Evolutionary conservation across 78 protist genomes (phyloP).

Genomic region (Pelomyxa schiedti): DNA sequence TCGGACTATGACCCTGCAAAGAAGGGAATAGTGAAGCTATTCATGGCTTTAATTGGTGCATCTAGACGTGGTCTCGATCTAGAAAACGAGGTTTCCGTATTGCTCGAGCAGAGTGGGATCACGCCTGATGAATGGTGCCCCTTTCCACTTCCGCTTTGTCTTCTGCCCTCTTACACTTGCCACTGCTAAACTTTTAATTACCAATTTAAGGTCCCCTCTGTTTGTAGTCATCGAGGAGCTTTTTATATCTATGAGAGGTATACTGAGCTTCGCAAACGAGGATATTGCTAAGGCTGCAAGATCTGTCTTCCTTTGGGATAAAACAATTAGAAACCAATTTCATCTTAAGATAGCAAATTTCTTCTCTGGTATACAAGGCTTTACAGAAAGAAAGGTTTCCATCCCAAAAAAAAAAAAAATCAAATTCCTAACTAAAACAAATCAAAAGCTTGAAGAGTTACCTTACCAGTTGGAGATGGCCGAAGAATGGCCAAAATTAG

Average conservation of each 20-base stretch:
- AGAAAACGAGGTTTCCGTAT: background rate
- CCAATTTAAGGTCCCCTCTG: too few species aligned
- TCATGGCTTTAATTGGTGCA: constrained; percentile 34
- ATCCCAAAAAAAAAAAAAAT: too few species aligned
- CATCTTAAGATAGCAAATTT: constrained; percentile 15
- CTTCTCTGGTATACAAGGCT: background rate
- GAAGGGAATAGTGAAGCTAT: constrained; percentile 37
- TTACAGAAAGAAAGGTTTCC: constrained; percentile 23
- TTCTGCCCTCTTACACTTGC: too few species aligned
- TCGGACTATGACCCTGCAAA: constrained; percentile 38
- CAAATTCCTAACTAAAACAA: too few species aligned
- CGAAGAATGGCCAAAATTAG: constrained; percentile 24
- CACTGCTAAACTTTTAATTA: too few species aligned
- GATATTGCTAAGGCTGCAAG: constrained; percentile 32
- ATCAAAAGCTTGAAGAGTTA: constrained; percentile 37
- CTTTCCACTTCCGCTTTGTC: too few species aligned
- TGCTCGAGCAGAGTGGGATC: constrained; percentile 9
- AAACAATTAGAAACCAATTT: background rate
- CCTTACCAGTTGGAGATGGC: constrained; percentile 22
- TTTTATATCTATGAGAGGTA: constrained; percentile 29
- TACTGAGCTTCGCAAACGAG: constrained; percentile 25
- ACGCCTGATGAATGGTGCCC: constrained; percentile 22
- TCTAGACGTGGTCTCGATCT: constrained; percentile 38
- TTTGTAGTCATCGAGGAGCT: constrained; percentile 5
- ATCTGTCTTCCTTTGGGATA: constrained; percentile 12